These are phyloP conservation scores for Mesotaenium endlicherianum DNA, from an alignment of 139 green algal species.

Conservation along the genomic window DNA sequence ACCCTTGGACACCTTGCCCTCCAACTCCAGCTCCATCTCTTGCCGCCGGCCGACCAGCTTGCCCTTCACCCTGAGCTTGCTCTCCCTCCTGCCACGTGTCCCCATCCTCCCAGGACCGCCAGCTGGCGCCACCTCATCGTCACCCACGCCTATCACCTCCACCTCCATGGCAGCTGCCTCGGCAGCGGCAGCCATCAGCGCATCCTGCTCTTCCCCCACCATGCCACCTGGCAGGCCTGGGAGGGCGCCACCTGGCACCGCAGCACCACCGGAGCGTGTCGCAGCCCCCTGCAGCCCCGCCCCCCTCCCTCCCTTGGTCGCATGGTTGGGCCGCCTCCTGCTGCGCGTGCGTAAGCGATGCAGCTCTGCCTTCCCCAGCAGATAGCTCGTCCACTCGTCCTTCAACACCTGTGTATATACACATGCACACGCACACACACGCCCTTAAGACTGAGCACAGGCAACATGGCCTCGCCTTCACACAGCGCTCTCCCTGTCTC, in stretches of 20 bases:
- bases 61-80: no score
- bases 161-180: not conserved
- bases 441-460: no score
- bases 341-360: not conserved
- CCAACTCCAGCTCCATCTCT: not conserved
- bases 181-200: not conserved
- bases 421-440: not conserved
- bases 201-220: not conserved
- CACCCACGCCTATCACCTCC: not conserved
- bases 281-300: not conserved
- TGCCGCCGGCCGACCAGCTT: no score
- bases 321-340: not conserved
- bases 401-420: not conserved
- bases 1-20: not conserved
- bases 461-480: no score
- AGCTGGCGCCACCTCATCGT: no score
- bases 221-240: no score
- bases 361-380: constrained; percentile 24
- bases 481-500: no score
- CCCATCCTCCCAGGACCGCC: no score
- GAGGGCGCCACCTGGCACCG: not conserved
- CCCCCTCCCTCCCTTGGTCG: not conserved
- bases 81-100: no score
- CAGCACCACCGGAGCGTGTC: not conserved
- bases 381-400: constrained; percentile 27